Base-by-base conservation (phyloP, 306 rosid genomes). In the Gleditsia sinensis region DNA sequence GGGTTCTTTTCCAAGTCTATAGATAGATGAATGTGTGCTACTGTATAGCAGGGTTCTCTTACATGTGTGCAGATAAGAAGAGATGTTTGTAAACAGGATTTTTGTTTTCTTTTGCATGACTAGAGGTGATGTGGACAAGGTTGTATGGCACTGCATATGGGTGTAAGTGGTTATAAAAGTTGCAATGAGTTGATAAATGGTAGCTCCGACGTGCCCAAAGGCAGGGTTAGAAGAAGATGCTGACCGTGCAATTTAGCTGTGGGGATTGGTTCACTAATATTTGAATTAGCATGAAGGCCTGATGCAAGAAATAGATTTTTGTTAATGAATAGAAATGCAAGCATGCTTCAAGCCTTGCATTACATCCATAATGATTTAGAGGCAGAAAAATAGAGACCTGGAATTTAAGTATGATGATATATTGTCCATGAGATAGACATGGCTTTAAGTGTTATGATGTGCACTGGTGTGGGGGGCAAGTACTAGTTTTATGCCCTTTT, bases 261-360 rank as follows among this genome's bases (percentile, higher is more conserved):
- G 28, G 60, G 25, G 71, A 27, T 51, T 9, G 65, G 43, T 67
- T 57, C 36, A 59, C 55, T 48, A 65, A 27, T 50, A 9, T 9
- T 20, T 79, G 27, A 78, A 34, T 43, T 55, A 32, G 69, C 27
- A 24, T 54, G 46, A 45, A 72, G 34, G 34, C 42, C 6, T 76
- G 62, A 78, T 50, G 16, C 24, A 40, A 51, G 49, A 32, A 45
- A 59, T 37, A 54, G 19, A 8, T 51, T 36, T 36, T 51, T 28
- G 43, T 51, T 27, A 27, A 16, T 37, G 49, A 24, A 14, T 23
- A 63, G 72, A 75, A n/a, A 63, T 49, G 19, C 63, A 63, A 33
- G 21, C 34, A 51, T 65, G 74, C 27, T 54, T 53, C 24, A 53
- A 53, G 39, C 37, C 45, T 64, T 36, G 57, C 27, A 1, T 65